A percentile compares a stretch with the other conserved stretches of the same genome.
phyloP scores from a whole-genome alignment of 2,329 filamentous ascomycete genomes.

The Ophiosphaerella korrae region DNA sequence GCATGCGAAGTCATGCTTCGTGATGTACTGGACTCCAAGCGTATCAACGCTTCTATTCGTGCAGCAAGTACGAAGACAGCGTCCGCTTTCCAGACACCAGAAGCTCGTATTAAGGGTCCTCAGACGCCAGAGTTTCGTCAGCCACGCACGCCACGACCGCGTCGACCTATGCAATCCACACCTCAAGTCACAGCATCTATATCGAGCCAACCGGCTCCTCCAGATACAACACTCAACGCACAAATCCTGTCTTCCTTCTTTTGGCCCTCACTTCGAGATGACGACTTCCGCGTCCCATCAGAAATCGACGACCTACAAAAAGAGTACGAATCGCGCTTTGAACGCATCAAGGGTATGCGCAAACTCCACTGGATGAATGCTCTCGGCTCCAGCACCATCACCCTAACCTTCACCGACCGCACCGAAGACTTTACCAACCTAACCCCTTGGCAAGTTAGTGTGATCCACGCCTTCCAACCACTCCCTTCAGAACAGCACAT shows the following conservation, averaged over 20 bases:
- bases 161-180: slow-evolving; percentile 21
- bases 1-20: slow-evolving; percentile 97
- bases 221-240: slow-evolving; percentile 63
- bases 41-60: slow-evolving; percentile 65
- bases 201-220: slow-evolving; percentile 30
- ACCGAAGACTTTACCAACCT: slow-evolving; percentile 73
- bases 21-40: slow-evolving; percentile 83
- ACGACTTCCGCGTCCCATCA: slow-evolving; percentile 68
- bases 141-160: slow-evolving; percentile 32
- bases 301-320: slow-evolving; percentile 66
- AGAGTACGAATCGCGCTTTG: slow-evolving; percentile 76
- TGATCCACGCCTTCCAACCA: slow-evolving; percentile 80
- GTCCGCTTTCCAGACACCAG: slow-evolving; percentile 23
- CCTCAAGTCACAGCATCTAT: slow-evolving; percentile 18
- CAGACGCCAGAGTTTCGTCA: slow-evolving; percentile 26
- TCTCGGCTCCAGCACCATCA: slow-evolving; percentile 78
- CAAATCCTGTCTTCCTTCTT: slow-evolving; percentile 91
- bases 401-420: slow-evolving; percentile 82
- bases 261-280: slow-evolving; percentile 82
- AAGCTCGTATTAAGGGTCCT: slow-evolving; percentile 16
- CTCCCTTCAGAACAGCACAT: slow-evolving; percentile 43
- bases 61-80: slow-evolving; percentile 20
- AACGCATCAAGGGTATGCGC: slow-evolving; percentile 77
- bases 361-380: slow-evolving; percentile 89
- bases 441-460: slow-evolving; percentile 84